phyloP scores from a whole-genome alignment of 2,329 filamentous ascomycete genomes.

The Nannizziopsis barbatae region DNA sequence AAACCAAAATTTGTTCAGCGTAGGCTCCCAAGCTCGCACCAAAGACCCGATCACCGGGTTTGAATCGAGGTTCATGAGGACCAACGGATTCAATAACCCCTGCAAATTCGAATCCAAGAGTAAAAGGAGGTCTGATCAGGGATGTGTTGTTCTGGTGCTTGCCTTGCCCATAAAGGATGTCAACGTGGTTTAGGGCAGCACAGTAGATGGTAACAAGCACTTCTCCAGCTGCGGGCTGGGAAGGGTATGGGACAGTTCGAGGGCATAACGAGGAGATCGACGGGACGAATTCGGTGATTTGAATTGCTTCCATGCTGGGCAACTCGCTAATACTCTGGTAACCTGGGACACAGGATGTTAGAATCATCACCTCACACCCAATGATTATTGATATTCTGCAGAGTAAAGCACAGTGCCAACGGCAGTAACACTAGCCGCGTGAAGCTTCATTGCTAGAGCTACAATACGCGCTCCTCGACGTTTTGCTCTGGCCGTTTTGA shows the following conservation, averaged over 20 bases:
- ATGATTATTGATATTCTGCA: background rate
- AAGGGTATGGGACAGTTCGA: conserved; percentile 24
- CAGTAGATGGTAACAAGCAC: conserved; percentile 43
- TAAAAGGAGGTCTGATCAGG: conserved; percentile 48
- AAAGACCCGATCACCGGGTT: conserved; percentile 44
- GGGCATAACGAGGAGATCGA: conserved; percentile 24
- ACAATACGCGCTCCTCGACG: too few species aligned
- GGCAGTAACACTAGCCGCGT: too few species aligned
- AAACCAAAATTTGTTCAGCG: conserved; percentile 41
- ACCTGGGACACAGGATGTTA: too few species aligned
- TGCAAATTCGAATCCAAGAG: conserved; percentile 50
- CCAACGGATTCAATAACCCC: conserved; percentile 41
- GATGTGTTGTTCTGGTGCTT: conserved; percentile 50
- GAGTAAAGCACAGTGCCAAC: too few species aligned
- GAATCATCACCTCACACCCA: background rate
- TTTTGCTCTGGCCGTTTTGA: too few species aligned
- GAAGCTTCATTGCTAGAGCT: too few species aligned
- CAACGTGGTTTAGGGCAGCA: conserved; percentile 49
- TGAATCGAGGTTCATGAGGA: conserved; percentile 21
- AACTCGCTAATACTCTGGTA: background rate
- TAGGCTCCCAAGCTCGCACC: conserved; percentile 44
- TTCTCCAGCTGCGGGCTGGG: conserved; percentile 26
- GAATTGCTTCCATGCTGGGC: conserved; percentile 34
- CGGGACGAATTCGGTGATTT: conserved; percentile 28
- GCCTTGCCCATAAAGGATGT: conserved; percentile 49